Evolutionary conservation across 768 basidiomycete species (phyloP).

Genomic region (Russula lepida): DNA sequence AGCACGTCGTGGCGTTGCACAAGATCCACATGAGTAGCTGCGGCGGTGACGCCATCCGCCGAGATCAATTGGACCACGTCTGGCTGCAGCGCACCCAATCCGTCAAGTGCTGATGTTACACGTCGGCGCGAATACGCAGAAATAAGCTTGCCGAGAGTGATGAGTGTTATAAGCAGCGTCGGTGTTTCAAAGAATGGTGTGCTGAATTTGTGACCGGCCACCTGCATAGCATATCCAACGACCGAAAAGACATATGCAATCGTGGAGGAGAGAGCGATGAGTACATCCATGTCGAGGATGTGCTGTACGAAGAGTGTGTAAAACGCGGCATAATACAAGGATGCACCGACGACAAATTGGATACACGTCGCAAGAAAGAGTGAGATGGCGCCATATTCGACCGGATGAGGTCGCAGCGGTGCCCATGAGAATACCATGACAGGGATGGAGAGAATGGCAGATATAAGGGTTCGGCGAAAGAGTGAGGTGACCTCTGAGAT

Average conservation of each 20-base stretch:
- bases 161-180: conserved; percentile 35
- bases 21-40: conserved; percentile 26
- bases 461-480: conserved; percentile 27
- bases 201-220: conserved; percentile 26
- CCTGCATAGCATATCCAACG: conserved; percentile 30
- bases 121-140: conserved; percentile 32
- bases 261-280: conserved; percentile 33
- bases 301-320: conserved; percentile 32
- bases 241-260: conserved; percentile 36
- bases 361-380: conserved; percentile 34
- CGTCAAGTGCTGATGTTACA: conserved; percentile 29
- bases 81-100: conserved; percentile 30
- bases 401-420: conserved; percentile 27
- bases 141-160: conserved; percentile 34
- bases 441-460: conserved; percentile 31
- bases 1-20: conserved; percentile 33
- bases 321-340: conserved; percentile 31
- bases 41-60: conserved; percentile 17
- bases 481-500: conserved; percentile 29
- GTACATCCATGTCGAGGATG: conserved; percentile 33
- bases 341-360: conserved; percentile 30
- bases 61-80: conserved; percentile 28
- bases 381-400: conserved; percentile 31
- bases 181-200: conserved; percentile 38
- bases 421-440: conserved; percentile 39